Percentiles rank a stretch among this genome's conserved stretches.
phyloP scores from a whole-genome alignment of 192 early-diverging fungal genomes.

The Dissophora ornata region DNA sequence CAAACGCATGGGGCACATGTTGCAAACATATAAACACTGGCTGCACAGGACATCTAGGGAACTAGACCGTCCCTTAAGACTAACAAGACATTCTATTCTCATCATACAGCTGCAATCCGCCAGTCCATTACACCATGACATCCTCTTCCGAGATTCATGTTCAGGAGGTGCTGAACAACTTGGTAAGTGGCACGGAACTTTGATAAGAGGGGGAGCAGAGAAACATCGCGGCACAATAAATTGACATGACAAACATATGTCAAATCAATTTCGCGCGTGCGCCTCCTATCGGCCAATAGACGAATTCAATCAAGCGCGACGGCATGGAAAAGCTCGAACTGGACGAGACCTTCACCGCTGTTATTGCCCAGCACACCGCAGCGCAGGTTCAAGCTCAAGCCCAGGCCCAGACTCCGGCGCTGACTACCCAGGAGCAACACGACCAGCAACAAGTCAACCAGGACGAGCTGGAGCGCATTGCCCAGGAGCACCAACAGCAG shows the following conservation, averaged over 20 bases:
- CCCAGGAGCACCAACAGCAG: constrained; percentile 21
- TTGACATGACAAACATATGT: not conserved
- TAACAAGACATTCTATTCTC: no score
- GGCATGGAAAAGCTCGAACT: constrained; percentile 16
- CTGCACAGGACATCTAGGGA: no score
- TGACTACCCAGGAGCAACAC: not conserved
- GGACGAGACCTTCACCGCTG: constrained; percentile 27
- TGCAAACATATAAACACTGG: no score
- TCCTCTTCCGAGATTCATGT: constrained; percentile 19
- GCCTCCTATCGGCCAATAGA: constrained; percentile 1
- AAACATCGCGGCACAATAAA: not conserved
- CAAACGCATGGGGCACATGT: constrained; percentile 12
- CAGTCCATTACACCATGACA: no score
- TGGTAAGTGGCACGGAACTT: constrained; percentile 16
- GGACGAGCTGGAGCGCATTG: constrained; percentile 37
- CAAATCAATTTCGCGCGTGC: not conserved
- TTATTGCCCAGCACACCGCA: constrained; percentile 24
- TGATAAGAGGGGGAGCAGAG: not conserved
- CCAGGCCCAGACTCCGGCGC: constrained; percentile 8
- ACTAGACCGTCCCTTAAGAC: no score
- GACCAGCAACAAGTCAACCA: constrained; percentile 22
- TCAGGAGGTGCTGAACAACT: constrained; percentile 39
- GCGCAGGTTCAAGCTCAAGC: not conserved
- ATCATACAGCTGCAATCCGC: no score
- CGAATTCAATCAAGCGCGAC: constrained; percentile 32